phyloP scores from a whole-genome alignment of 75 land plant genomes.

The Larix kaempferi region DNA sequence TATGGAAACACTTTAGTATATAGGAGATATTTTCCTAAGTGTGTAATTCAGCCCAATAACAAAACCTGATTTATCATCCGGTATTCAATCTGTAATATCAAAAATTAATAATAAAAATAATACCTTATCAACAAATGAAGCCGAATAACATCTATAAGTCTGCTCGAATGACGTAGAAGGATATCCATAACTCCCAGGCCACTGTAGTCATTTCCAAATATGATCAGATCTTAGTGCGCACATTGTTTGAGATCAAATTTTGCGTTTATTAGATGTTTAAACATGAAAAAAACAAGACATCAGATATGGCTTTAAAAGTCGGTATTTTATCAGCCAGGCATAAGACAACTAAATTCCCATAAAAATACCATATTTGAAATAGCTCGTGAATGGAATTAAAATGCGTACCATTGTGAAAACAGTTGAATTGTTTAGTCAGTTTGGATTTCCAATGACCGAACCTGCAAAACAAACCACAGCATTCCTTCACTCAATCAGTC shows the following conservation, averaged over 20 bases:
- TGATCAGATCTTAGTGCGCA: too few species aligned
- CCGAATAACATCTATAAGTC: slow-evolving; percentile 54
- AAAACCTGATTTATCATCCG: too few species aligned
- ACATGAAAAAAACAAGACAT: not conserved
- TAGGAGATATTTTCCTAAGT: too few species aligned
- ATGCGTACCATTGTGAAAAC: slow-evolving; percentile 7
- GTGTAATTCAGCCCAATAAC: too few species aligned
- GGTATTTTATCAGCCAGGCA: not conserved
- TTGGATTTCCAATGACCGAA: not conserved
- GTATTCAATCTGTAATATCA: too few species aligned
- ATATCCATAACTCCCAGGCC: too few species aligned
- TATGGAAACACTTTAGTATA: too few species aligned
- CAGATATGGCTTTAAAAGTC: not conserved
- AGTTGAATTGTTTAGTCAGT: not conserved
- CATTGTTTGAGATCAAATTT: not conserved
- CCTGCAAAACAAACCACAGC: not conserved
- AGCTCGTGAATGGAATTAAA: not conserved
- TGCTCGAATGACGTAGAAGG: slow-evolving; percentile 51
- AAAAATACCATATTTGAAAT: not conserved
- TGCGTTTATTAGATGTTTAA: not conserved
- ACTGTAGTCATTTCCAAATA: too few species aligned
- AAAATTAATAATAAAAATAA: too few species aligned
- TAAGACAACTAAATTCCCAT: not conserved
- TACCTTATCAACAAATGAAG: slow-evolving; percentile 66
- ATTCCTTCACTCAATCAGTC: not conserved